Percentiles rank a stretch among this genome's conserved stretches.
Conservation (phyloP, 495 filamentous ascomycete species). For the Penicillium roqueforti region DNA sequence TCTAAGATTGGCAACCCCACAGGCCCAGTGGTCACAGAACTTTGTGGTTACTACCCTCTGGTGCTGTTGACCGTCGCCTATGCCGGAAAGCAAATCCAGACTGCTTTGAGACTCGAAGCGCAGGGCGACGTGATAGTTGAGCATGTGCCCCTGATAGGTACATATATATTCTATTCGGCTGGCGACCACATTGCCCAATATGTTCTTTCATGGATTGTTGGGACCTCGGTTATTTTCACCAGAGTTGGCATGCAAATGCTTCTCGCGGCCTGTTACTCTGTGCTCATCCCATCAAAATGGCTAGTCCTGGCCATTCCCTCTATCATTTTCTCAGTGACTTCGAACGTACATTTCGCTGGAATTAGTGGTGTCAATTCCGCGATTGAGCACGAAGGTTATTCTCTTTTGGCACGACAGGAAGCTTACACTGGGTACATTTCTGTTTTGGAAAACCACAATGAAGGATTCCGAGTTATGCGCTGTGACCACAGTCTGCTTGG, state of each 20-base stretch:
- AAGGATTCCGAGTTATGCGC: constrained; percentile 75
- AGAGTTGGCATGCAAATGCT: constrained; percentile 67
- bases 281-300: constrained; percentile 63
- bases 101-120: constrained; percentile 48
- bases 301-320: constrained; percentile 62
- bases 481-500: constrained; percentile 93
- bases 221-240: constrained; percentile 58
- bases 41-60: constrained; percentile 66
- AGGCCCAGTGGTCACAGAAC: constrained; percentile 73
- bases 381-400: constrained; percentile 47
- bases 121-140: constrained; percentile 54
- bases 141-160: constrained; percentile 55
- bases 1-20: constrained; percentile 56
- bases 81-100: constrained; percentile 59
- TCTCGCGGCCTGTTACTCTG: constrained; percentile 57
- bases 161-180: constrained; percentile 60
- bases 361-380: constrained; percentile 58
- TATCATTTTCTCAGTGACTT: constrained; percentile 61
- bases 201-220: constrained; percentile 54
- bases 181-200: constrained; percentile 49
- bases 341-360: constrained; percentile 66
- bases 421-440: constrained; percentile 90
- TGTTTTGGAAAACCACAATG: constrained; percentile 67
- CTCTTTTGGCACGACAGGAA: constrained; percentile 72
- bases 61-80: constrained; percentile 62